Percentiles rank a stretch among this genome's conserved stretches.
These are phyloP conservation scores for Chytriomyces sp. DNA, from an alignment of 192 early-diverging fungal species.

Conservation along the genomic window DNA sequence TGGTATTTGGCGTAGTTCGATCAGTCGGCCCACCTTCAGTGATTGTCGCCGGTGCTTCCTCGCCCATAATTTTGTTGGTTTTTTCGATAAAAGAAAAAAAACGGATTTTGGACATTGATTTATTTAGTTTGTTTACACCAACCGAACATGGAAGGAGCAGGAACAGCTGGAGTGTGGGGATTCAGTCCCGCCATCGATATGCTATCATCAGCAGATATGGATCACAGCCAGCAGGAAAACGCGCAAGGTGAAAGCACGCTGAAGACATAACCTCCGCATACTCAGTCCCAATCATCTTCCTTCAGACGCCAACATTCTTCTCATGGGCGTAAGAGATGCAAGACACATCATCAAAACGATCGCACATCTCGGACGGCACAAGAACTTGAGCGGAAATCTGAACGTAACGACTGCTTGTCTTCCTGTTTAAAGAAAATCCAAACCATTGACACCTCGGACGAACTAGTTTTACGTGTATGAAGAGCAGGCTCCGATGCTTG, in stretches of 20 bases:
- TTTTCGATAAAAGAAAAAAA: conserved; percentile 3
- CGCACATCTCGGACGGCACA: conserved; percentile 42
- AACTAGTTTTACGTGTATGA: conserved; percentile 62
- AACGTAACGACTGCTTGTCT: conserved; percentile 5
- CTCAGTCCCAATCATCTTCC: background rate
- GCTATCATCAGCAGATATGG: conserved; percentile 14
- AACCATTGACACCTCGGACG: background rate
- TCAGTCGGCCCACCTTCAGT: background rate
- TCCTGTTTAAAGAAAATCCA: background rate
- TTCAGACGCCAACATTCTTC: conserved; percentile 37
- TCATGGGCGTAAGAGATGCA: conserved; percentile 52
- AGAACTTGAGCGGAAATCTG: conserved; percentile 26
- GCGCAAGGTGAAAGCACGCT: no score
- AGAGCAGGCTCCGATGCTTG: conserved; percentile 49
- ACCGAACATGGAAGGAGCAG: conserved; percentile 47
- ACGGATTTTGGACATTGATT: background rate
- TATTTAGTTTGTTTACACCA: background rate
- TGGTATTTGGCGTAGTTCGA: background rate
- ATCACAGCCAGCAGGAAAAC: no score
- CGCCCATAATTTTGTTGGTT: background rate
- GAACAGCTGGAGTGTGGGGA: conserved; percentile 47
- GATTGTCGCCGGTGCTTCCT: background rate
- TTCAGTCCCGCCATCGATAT: conserved; percentile 53
- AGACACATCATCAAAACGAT: conserved; percentile 60
- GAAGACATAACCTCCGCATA: no score